Conservation (phyloP, 2,329 filamentous ascomycete genomes). For the Sordariomycetes sp. region DNA sequence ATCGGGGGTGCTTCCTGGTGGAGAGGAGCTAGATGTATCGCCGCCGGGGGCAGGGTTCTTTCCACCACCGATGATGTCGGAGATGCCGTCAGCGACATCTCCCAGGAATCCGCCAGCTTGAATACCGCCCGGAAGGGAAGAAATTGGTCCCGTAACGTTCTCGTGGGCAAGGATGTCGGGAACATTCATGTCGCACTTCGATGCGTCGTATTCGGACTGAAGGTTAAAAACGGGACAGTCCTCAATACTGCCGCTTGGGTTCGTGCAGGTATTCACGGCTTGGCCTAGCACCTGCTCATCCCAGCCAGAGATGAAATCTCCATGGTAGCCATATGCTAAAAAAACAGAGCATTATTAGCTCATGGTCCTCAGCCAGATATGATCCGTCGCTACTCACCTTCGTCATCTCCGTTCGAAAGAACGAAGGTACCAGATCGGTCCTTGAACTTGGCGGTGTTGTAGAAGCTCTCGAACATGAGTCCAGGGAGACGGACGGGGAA, state of each 20-base stretch:
- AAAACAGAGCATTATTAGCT: not conserved
- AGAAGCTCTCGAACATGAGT: slow-evolving; percentile 81
- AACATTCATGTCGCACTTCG: slow-evolving; percentile 51
- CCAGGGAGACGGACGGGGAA: slow-evolving; percentile 60
- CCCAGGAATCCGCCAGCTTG: not conserved
- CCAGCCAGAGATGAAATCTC: slow-evolving; percentile 76
- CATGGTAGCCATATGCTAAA: slow-evolving; percentile 64
- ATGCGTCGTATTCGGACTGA: slow-evolving; percentile 45
- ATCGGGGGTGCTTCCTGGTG: not conserved
- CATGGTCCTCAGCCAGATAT: not conserved
- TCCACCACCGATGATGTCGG: not conserved
- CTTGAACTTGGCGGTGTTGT: slow-evolving; percentile 57
- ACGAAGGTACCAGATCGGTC: slow-evolving; percentile 59
- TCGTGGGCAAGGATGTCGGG: slow-evolving; percentile 47
- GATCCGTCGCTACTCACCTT: slow-evolving; percentile 32
- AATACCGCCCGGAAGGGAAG: slow-evolving; percentile 50
- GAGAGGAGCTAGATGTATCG: not conserved
- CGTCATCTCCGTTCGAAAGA: slow-evolving; percentile 67
- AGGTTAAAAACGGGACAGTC: slow-evolving; percentile 71
- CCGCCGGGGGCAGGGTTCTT: not conserved
- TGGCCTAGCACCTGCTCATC: slow-evolving; percentile 55
- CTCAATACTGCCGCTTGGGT: slow-evolving; percentile 52
- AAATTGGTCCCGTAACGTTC: slow-evolving; percentile 42
- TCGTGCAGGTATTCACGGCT: slow-evolving; percentile 69
- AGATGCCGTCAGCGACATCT: not conserved